phyloP scores from a whole-genome alignment of 495 filamentous ascomycete genomes.

The Penicillium coprophilum region DNA sequence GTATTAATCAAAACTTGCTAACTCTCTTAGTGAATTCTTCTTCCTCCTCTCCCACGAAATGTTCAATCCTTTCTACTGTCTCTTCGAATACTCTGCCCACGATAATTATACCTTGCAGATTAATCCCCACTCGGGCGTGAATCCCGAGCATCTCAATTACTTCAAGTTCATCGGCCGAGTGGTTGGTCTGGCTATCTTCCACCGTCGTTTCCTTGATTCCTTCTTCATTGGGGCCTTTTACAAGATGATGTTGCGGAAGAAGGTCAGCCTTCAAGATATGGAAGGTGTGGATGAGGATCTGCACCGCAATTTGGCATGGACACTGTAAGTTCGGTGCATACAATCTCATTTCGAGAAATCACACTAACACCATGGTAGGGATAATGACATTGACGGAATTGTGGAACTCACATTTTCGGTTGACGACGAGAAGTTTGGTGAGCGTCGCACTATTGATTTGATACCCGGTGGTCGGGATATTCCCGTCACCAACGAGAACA shows the following conservation, averaged over 20 bases:
- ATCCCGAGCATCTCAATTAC: conserved; percentile 98
- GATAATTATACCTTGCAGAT: conserved; percentile 99
- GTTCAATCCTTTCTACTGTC: conserved; percentile 99
- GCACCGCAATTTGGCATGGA: conserved; percentile 94
- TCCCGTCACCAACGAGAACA: conserved; percentile 95
- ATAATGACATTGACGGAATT: conserved; percentile 92
- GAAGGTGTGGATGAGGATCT: conserved; percentile 98
- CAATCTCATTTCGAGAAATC: neutral
- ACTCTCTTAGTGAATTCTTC: conserved; percentile 82
- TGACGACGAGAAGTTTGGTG: conserved; percentile 96
- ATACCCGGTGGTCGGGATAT: conserved; percentile 90
- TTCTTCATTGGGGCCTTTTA: conserved; percentile 99
- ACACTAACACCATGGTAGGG: conserved; percentile 47
- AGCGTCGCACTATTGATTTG: conserved; percentile 85
- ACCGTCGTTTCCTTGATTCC: conserved; percentile 94
- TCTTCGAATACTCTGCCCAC: conserved; percentile 99
- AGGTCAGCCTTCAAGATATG: conserved; percentile 91
- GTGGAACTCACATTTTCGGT: conserved; percentile 93
- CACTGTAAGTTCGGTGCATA: conserved; percentile 56
- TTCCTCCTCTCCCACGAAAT: conserved; percentile 99
- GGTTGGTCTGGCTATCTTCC: conserved; percentile 97
- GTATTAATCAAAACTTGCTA: conserved; percentile 25
- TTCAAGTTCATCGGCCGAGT: conserved; percentile 99
- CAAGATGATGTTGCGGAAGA: conserved; percentile 98
- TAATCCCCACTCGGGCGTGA: conserved; percentile 99